A percentile compares a stretch with the other conserved stretches of the same genome.
Evolutionary conservation across 192 early-diverging fungal genomes (phyloP).

Genomic region (Mycoemilia scoparia): DNA sequence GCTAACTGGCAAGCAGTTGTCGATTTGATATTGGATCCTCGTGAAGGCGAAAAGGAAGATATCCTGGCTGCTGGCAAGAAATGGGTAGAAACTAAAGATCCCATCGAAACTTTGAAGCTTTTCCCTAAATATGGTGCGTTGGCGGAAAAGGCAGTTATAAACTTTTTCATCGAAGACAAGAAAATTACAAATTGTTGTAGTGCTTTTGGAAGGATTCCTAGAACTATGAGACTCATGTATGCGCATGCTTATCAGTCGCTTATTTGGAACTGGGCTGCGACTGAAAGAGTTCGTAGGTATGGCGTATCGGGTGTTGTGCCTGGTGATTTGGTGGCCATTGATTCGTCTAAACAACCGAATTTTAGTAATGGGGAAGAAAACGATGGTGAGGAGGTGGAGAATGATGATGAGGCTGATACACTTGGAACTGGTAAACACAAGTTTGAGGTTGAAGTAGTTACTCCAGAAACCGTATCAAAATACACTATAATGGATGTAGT

Average conservation of each 20-base stretch:
- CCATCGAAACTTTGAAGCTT: constrained; percentile 34
- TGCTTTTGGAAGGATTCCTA: constrained; percentile 57
- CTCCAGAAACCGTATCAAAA: constrained; percentile 41
- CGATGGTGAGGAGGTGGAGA: constrained; percentile 13
- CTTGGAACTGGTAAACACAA: neutral
- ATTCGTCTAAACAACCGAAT: constrained; percentile 4
- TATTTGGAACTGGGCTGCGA: constrained; percentile 79
- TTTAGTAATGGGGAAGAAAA: constrained; percentile 3
- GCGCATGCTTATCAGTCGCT: constrained; percentile 91
- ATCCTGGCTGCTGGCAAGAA: constrained; percentile 39
- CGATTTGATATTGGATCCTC: constrained; percentile 66
- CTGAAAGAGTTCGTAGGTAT: constrained; percentile 47
- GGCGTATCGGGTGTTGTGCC: constrained; percentile 44
- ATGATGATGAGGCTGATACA: constrained; percentile 7
- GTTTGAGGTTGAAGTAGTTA: constrained; percentile 33
- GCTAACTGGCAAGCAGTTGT: constrained; percentile 52
- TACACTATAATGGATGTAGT: constrained; percentile 82
- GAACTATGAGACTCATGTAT: constrained; percentile 80
- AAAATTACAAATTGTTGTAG: constrained; percentile 27
- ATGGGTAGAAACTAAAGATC: constrained; percentile 48
- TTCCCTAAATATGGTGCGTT: constrained; percentile 43
- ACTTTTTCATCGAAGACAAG: constrained; percentile 29
- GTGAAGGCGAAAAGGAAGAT: constrained; percentile 50
- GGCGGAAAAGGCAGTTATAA: constrained; percentile 60
- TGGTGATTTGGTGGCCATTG: constrained; percentile 66